These are phyloP conservation scores for Septoria linicola DNA, from an alignment of 2,329 filamentous ascomycete genomes.

Conservation along the genomic window DNA sequence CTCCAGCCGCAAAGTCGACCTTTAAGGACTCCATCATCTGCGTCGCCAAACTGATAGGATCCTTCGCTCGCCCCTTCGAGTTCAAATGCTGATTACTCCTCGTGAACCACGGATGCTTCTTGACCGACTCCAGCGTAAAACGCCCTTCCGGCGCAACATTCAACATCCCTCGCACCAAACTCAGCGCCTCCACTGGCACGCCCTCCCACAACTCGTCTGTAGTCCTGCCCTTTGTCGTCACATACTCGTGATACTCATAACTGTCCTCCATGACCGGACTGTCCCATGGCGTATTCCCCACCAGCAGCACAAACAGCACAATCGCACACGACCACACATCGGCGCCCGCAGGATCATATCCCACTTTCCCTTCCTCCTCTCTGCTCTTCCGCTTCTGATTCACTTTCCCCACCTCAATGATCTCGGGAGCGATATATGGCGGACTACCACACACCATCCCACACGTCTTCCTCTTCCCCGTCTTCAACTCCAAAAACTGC, in stretches of 20 bases:
- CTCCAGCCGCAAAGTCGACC: slow-evolving; percentile 77
- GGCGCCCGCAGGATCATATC: slow-evolving; percentile 75
- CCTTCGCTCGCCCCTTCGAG: slow-evolving; percentile 68
- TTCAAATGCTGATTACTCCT: slow-evolving; percentile 75
- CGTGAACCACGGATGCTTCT: slow-evolving; percentile 93
- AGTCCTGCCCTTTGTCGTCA: slow-evolving; percentile 68
- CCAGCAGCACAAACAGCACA: slow-evolving; percentile 91
- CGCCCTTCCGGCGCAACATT: slow-evolving; percentile 70
- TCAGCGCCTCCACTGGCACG: slow-evolving; percentile 71
- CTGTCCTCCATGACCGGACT: slow-evolving; percentile 74
- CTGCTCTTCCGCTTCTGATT: slow-evolving; percentile 48
- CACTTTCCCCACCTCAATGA: slow-evolving; percentile 55
- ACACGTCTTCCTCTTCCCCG: slow-evolving; percentile 76
- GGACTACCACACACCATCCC: slow-evolving; percentile 92
- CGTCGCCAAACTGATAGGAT: slow-evolving; percentile 84
- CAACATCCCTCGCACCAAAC: slow-evolving; percentile 90
- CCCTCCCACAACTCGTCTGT: slow-evolving; percentile 86
- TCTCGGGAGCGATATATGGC: slow-evolving; percentile 95
- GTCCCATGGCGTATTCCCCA: slow-evolving; percentile 98
- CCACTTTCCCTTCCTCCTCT: slow-evolving; percentile 51
- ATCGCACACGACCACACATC: slow-evolving; percentile 98
- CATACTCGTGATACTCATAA: slow-evolving; percentile 89
- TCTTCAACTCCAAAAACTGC: slow-evolving; percentile 75
- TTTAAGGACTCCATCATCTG: slow-evolving; percentile 88
- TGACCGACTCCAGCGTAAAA: slow-evolving; percentile 83